Base-by-base conservation (phyloP, 345 rosid species). In the Gossypium turneri region DNA sequence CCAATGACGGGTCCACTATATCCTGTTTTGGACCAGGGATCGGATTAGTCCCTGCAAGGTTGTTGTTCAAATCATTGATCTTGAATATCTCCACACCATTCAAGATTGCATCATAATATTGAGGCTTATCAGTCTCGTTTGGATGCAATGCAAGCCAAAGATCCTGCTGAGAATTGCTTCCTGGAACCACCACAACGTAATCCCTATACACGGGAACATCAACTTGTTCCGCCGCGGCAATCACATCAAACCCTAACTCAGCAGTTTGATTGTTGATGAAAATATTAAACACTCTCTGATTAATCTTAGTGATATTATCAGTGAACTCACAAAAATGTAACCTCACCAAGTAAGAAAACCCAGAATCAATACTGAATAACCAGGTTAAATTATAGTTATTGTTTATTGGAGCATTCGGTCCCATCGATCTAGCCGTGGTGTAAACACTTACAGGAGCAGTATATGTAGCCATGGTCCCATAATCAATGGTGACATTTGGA, bases 21-120 rank as follows among this genome's bases (percentile, higher is more conserved):
- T 76, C 81, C 80, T 82, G 85, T 43, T 73, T 73, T 3, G 91
- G 90, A 57, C 82, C 88, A 73, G 98, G 98, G 67, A 79, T 79
- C 12, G 98, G 99, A 81, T 95, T 95, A 2, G 89, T 84, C 71
- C 98, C 99, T 0, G 98, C 98, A 44, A 95, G 92, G 75, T 90
- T 95, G 73, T 87, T 76, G 64, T 43, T 64, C 0, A 76, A 0
- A 48, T 63, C 78, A 76, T 86, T 95, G 69, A 90, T 1, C 79
- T 93, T 95, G 88, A 95, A 93, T 24, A 95, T 86, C 81, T 95
- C 99, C 7, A 89, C 84, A 45, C 99, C 99, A 59, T 95, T 95
- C 72, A 95, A 84, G 80, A 91, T 82, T 2, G 93, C 75, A 74
- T 93, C 88, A 60, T 89, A 90, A 71, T 83, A 87, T 75, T 86